A percentile compares a stretch with the other conserved stretches of the same genome.
Conservation (phyloP, 2,329 filamentous ascomycete genomes). For the Hypoxylon sp. region DNA sequence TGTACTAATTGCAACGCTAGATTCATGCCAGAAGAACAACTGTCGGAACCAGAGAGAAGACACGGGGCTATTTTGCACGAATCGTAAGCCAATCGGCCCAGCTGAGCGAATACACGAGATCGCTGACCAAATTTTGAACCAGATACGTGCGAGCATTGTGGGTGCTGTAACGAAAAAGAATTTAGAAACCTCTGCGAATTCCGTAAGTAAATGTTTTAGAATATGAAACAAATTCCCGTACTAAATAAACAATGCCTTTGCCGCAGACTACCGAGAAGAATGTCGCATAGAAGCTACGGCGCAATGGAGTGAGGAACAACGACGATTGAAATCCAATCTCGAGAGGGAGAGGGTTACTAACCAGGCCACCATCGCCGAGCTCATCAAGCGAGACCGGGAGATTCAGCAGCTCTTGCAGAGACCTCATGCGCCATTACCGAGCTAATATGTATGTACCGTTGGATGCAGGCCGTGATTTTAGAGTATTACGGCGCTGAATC, state of each 20-base stretch:
- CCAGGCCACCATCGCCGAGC: too few species aligned
- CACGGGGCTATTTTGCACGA: constrained; percentile 7
- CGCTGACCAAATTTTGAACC: background rate
- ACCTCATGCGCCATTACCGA: too few species aligned
- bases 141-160: constrained; percentile 11
- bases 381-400: background rate
- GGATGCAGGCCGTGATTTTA: too few species aligned
- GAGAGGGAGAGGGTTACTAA: background rate
- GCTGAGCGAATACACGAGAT: background rate
- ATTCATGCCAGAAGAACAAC: constrained; percentile 4
- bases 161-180: background rate
- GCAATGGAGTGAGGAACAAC: background rate
- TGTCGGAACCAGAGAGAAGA: background rate
- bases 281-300: background rate
- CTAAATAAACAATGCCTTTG: background rate
- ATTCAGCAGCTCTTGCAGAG: background rate
- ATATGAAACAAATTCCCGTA: background rate
- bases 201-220: background rate
- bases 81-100: constrained; percentile 10
- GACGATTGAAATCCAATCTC: background rate
- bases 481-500: too few species aligned
- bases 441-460: too few species aligned
- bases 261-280: background rate
- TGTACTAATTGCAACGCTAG: constrained; percentile 13
- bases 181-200: constrained; percentile 1